Base-by-base conservation (phyloP, 2,329 filamentous ascomycete genomes). In the Atkinsonella texensis region DNA sequence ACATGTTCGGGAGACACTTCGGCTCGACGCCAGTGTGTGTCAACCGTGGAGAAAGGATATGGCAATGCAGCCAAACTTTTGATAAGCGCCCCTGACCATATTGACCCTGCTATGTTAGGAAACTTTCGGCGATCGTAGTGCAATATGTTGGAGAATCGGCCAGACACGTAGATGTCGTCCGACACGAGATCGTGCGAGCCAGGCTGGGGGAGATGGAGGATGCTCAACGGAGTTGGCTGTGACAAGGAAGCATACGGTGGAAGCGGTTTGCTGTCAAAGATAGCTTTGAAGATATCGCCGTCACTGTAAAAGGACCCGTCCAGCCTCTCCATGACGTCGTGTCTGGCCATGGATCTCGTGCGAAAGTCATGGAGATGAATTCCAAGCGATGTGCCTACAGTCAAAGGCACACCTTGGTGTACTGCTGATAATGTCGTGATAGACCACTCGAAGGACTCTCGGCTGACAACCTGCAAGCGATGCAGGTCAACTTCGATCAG, bases 91-190 rank as follows among this genome's bases (percentile, higher is more conserved):
- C 90, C 90, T 0, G 89, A 95, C 66, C 95, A 83, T 10, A 95
- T 83, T 0, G 88, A 88, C 6, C 81, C 84, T 54, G 81, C 78
- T 8, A 95, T 77, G 15, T 79, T 79, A 0, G 89, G 87, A 60
- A 96, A 94, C 66, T 80, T 88, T 44, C 91, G 84, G 3, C 89
- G 80, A 63, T 96, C 89, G 68, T 95, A 97, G 62, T 89, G 85
- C 3, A 96, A 72, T 52, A 96, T 87, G 60, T 83, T 90, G 4
- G 89, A 86, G 63, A 96, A 96, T 15, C 91, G 81, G 0, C 91
- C 91, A 4, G 85, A 88, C 38, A 96, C 81, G 70, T 90, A 91
- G 41, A 97, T 93, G 32, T 93, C 85, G 53, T 85, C 78, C 48
- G 87, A 85, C 17, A 82, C 73, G 55, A 79, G 74, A 47, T 71